Percentiles rank a stretch among this genome's conserved stretches.
Evolutionary conservation across 2,329 filamentous ascomycete species (phyloP).

Genomic region (Pyrenochaeta sp.): DNA sequence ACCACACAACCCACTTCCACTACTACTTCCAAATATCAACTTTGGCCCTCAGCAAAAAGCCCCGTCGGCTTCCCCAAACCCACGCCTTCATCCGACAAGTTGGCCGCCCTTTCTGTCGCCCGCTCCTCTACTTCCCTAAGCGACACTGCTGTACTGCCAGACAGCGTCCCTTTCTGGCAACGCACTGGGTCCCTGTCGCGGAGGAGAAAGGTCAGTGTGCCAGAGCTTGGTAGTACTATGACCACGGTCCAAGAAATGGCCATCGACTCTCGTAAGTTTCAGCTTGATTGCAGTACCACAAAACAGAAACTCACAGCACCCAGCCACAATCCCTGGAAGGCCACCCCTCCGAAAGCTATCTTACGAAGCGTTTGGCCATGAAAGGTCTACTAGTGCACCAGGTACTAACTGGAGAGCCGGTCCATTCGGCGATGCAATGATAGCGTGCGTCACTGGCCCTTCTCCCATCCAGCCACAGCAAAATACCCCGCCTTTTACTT

Average conservation of each 20-base stretch:
- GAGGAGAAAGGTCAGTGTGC: constrained; percentile 51
- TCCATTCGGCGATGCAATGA: constrained; percentile 51
- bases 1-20: constrained; percentile 28
- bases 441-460: constrained; percentile 48
- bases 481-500: constrained; percentile 12
- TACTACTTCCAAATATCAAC: constrained; percentile 45
- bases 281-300: not conserved
- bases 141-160: constrained; percentile 46
- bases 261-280: constrained; percentile 50
- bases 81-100: constrained; percentile 38
- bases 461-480: constrained; percentile 31
- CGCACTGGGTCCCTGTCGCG: constrained; percentile 48
- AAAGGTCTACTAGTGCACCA: constrained; percentile 50
- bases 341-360: constrained; percentile 47
- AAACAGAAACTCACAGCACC: constrained; percentile 19
- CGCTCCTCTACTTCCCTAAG: constrained; percentile 51
- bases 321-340: constrained; percentile 51
- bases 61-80: constrained; percentile 30
- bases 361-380: constrained; percentile 45
- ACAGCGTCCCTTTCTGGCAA: constrained; percentile 45
- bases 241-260: constrained; percentile 48
- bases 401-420: constrained; percentile 47
- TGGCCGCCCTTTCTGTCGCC: constrained; percentile 45
- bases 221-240: constrained; percentile 49
- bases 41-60: constrained; percentile 46